Evolutionary conservation across 2,329 filamentous ascomycete species (phyloP), one percentile per base, ranked within the genome.

Genomic region (Colletotrichum cuscutae): DNA sequence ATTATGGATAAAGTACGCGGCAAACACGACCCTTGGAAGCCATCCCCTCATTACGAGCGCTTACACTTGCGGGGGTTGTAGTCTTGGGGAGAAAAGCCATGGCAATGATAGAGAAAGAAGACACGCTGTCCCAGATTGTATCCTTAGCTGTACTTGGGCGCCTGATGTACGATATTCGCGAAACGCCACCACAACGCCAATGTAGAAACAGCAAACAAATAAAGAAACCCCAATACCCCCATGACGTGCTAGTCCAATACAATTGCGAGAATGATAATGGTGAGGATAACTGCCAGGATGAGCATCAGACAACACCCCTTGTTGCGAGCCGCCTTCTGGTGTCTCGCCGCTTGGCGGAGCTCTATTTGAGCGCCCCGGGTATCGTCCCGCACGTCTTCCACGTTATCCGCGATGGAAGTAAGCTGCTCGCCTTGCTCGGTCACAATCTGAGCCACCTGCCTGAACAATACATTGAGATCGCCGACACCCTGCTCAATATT

Each of bases 361-460:
- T 99, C 96, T 69, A 92, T 84, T 81, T 98, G 95, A 54, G 96
- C 97, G 52, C 95, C 95, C 66, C 91, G 88, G 13, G 95, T 97
- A 79, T 97, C 93, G 72, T 93, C 91, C 74, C 93, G 89, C 58
- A 95, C 94, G 75, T 92, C 92, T 81, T 97, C 91, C 7, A 98
- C 94, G 77, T 98, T 98, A 77, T 94, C 92, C 74, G 91, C 92
- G 78, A 99, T 97, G 22, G 94, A 94, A 79, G 96, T 93, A 35
- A 99, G 87, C 82, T 94, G 91, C 77, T 95, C 94, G 63, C 97
- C 97, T 84, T 99, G 97, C 84, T 98, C 96, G 74, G 91, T 91
- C 63, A 99, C 95, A 82, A 99, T 98, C 82, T 98, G 95, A 59
- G 96, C 97, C n/a, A 99, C 95, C 85, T 99, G 96, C 75, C 95